phyloP scores from a whole-genome alignment of 495 filamentous ascomycete species.

The Penicillium odoratum region DNA sequence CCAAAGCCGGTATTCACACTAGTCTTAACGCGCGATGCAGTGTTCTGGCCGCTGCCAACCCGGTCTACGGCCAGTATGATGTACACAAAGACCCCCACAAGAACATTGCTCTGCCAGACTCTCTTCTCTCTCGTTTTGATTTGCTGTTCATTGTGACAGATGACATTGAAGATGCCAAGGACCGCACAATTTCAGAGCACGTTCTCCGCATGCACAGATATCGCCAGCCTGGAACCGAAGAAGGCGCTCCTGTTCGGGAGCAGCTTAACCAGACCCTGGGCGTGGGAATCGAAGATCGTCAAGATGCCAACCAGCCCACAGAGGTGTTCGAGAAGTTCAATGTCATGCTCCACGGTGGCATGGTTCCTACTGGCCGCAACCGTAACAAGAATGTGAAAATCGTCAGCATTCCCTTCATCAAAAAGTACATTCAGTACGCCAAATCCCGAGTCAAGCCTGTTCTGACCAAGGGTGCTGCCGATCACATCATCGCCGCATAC shows the following conservation, averaged over 20 bases:
- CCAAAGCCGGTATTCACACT: constrained; percentile 98
- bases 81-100: constrained; percentile 97
- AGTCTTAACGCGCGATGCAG: constrained; percentile 96
- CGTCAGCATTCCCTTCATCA: constrained; percentile 97
- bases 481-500: constrained; percentile 91
- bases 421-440: constrained; percentile 99
- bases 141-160: constrained; percentile 97
- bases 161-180: constrained; percentile 90
- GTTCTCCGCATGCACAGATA: constrained; percentile 98
- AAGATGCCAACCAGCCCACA: constrained; percentile 69
- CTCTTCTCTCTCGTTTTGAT: constrained; percentile 97
- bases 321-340: constrained; percentile 98
- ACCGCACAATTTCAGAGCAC: constrained; percentile 92
- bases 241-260: constrained; percentile 93
- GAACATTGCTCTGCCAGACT: constrained; percentile 98
- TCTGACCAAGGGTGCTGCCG: constrained; percentile 87
- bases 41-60: constrained; percentile 96
- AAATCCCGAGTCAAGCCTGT: constrained; percentile 89
- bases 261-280: constrained; percentile 80
- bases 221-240: constrained; percentile 89
- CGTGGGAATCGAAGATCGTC: constrained; percentile 80
- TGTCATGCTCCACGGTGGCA: constrained; percentile 90
- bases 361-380: constrained; percentile 72
- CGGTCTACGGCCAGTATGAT: constrained; percentile 98
- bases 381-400: constrained; percentile 78